A percentile compares a stretch with the other conserved stretches of the same genome.
Evolutionary conservation across 768 basidiomycete genomes (phyloP).

Genomic region (Candolleomyces aberdarensis): DNA sequence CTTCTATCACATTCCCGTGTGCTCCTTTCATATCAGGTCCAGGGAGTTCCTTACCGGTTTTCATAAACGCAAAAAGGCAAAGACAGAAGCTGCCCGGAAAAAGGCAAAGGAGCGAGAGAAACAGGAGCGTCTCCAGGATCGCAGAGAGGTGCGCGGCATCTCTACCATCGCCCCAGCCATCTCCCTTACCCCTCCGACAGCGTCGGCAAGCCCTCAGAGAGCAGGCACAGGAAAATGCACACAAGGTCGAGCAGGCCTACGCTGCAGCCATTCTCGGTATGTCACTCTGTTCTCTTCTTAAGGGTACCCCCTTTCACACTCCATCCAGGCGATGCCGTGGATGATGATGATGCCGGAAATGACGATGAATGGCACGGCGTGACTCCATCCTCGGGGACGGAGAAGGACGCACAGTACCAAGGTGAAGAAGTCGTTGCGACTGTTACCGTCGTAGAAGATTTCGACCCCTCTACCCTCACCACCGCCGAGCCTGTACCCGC

Average conservation of each 20-base stretch:
- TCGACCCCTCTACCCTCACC: constrained; percentile 67
- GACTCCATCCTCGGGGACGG: constrained; percentile 26
- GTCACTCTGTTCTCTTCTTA: constrained; percentile 8
- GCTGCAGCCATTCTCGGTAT: constrained; percentile 45
- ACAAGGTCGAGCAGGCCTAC: constrained; percentile 72
- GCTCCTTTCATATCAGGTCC: constrained; percentile 15
- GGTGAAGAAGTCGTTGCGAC: constrained; percentile 84
- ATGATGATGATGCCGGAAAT: constrained; percentile 35
- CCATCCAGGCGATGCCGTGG: constrained; percentile 9
- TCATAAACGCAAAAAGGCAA: constrained; percentile 86
- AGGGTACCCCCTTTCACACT: constrained; percentile 13
- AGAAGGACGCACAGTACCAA: constrained; percentile 70
- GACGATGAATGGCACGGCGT: constrained; percentile 52
- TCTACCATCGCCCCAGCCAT: constrained; percentile 5
- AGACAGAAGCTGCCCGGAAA: constrained; percentile 70
- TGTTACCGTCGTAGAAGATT: constrained; percentile 90
- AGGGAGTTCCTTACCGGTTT: constrained; percentile 94
- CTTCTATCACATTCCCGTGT: constrained; percentile 3
- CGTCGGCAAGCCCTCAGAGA: constrained; percentile 76
- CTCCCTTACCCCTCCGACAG: constrained; percentile 38
- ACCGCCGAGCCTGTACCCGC: constrained; percentile 37
- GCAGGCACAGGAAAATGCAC: constrained; percentile 74
- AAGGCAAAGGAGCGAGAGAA: constrained; percentile 78
- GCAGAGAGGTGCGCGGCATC: constrained; percentile 62
- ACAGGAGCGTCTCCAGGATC: constrained; percentile 65